Conservation (phyloP, 1,284 basidiomycete species). For the Polyporus tsugae region DNA sequence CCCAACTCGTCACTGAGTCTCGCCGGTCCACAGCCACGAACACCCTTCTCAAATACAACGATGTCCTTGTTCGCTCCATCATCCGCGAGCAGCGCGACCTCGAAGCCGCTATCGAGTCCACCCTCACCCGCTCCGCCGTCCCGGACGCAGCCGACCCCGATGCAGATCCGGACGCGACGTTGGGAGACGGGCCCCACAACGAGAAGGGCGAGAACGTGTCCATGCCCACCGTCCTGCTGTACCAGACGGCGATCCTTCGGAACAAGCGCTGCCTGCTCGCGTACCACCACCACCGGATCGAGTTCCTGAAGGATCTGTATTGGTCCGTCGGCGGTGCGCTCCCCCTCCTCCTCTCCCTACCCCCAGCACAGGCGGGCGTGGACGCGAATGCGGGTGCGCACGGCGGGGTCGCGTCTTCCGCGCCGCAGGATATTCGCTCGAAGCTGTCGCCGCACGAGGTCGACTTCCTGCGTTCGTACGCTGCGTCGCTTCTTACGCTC, state of each 20-base stretch:
- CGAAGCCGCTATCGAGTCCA: constrained; percentile 64
- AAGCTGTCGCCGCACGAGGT: constrained; percentile 91
- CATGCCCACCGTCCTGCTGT: constrained; percentile 82
- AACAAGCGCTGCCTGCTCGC: constrained; percentile 95
- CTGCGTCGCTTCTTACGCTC: constrained; percentile 83
- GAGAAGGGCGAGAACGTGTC: constrained; percentile 33
- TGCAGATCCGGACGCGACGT: constrained; percentile 36
- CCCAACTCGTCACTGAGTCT: constrained; percentile 88
- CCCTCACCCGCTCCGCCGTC: constrained; percentile 51
- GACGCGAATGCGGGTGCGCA: constrained; percentile 9
- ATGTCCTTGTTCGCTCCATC: constrained; percentile 85
- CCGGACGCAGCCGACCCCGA: constrained; percentile 48
- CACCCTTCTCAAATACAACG: constrained; percentile 92
- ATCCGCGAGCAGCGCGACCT: constrained; percentile 93
- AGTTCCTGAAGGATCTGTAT: constrained; percentile 85
- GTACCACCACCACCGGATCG: constrained; percentile 88
- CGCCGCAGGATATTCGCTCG: constrained; percentile 67
- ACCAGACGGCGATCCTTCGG: constrained; percentile 87
- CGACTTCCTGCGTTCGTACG: constrained; percentile 89
- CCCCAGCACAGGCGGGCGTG: constrained; percentile 35
- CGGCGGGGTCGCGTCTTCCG: constrained; percentile 8
- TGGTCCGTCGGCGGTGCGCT: constrained; percentile 95
- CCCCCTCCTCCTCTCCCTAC: constrained; percentile 81
- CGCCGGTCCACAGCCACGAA: constrained; percentile 85
- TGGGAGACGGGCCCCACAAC: constrained; percentile 9